These are phyloP conservation scores for Myochromella boudieri DNA, from an alignment of 768 basidiomycete genomes.

Conservation along the genomic window DNA sequence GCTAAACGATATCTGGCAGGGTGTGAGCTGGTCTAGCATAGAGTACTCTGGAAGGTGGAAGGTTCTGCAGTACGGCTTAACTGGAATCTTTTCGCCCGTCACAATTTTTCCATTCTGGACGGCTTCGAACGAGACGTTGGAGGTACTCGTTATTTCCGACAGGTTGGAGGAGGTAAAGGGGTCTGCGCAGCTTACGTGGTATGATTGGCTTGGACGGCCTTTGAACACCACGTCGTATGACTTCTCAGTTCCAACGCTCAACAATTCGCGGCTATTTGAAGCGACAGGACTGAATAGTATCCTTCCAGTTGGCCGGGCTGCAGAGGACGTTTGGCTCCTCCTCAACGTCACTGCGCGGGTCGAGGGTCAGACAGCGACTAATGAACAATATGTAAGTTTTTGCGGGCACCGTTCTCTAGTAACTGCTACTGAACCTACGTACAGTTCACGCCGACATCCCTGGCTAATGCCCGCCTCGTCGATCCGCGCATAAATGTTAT, in stretches of 20 bases:
- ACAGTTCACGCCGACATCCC: conserved; percentile 53
- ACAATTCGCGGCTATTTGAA: conserved; percentile 45
- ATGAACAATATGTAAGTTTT: conserved; percentile 49
- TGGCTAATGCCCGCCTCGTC: conserved; percentile 44
- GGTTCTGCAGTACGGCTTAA: conserved; percentile 52
- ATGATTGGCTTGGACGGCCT: conserved; percentile 48
- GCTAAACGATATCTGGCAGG: conserved; percentile 63
- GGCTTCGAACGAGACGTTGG: conserved; percentile 42
- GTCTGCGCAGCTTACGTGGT: conserved; percentile 53
- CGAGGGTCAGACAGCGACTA: conserved; percentile 39
- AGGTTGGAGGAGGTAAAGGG: conserved; percentile 46
- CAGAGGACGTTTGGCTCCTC: conserved; percentile 49
- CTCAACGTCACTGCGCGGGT: conserved; percentile 49
- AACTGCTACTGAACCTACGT: background rate
- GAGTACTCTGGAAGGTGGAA: conserved; percentile 64
- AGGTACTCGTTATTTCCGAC: conserved; percentile 53
- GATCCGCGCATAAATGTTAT: conserved; percentile 48
- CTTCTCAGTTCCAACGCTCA: conserved; percentile 47
- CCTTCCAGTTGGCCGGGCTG: conserved; percentile 40
- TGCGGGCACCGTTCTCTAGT: background rate
- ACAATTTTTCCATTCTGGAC: conserved; percentile 59
- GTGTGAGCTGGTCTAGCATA: conserved; percentile 52
- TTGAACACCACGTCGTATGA: conserved; percentile 35
- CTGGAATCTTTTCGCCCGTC: conserved; percentile 44
- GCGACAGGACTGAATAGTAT: conserved; percentile 41